Percentiles rank a stretch among this genome's conserved stretches.
Conservation (phyloP, 345 rosid species). For the Passiflora organensis region DNA sequence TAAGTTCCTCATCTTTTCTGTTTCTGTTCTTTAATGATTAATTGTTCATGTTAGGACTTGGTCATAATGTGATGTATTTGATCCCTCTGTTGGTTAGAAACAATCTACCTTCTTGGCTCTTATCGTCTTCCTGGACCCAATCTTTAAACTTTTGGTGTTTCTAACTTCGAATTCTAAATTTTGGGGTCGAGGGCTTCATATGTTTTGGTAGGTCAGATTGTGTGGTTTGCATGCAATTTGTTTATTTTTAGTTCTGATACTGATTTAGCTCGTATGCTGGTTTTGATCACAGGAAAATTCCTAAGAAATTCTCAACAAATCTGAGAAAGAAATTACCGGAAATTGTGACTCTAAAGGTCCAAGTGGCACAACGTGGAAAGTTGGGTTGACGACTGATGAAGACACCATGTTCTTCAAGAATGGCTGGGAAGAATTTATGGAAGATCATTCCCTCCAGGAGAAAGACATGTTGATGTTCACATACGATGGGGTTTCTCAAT, state of each 20-base stretch:
- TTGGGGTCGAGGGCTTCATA: too few relatives aligned
- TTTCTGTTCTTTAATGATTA: too few relatives aligned
- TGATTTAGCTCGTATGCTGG: neutral
- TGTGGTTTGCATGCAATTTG: too few relatives aligned
- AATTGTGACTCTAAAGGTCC: conserved; percentile 62
- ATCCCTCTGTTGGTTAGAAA: too few relatives aligned
- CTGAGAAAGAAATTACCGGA: conserved; percentile 49
- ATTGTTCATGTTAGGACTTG: too few relatives aligned
- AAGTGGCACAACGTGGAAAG: conserved; percentile 35
- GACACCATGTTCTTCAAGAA: conserved; percentile 35
- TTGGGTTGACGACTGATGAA: conserved; percentile 35
- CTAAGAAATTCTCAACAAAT: conserved; percentile 44
- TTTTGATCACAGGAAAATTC: conserved; percentile 49
- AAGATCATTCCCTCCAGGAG: conserved; percentile 46
- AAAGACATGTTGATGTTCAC: conserved; percentile 64
- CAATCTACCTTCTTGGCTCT: too few relatives aligned
- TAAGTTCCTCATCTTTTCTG: conserved; percentile 16
- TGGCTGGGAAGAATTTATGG: conserved; percentile 66
- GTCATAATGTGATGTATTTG: too few relatives aligned
- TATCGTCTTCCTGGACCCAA: too few relatives aligned
- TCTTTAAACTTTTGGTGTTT: too few relatives aligned
- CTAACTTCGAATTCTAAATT: too few relatives aligned
- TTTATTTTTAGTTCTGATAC: too few relatives aligned
- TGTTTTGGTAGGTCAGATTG: too few relatives aligned
- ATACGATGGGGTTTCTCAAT: conserved; percentile 57